A percentile compares a stretch with the other conserved stretches of the same genome.
Evolutionary conservation across 441 rosid species (phyloP).

Genomic region (Syzygium syzygioides): DNA sequence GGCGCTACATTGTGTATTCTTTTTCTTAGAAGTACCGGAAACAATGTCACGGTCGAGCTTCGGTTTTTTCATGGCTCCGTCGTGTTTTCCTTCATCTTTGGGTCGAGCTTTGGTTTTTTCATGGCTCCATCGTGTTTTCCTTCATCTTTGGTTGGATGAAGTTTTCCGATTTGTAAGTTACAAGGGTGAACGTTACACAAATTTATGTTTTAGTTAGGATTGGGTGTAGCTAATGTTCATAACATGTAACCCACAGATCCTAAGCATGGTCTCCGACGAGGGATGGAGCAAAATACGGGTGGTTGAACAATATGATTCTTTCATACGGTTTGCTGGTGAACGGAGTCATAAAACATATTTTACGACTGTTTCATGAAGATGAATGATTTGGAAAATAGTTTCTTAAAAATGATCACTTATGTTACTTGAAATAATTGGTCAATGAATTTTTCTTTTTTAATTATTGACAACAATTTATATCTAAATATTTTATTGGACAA

Average conservation of each 20-base stretch:
- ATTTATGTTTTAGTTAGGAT: neutral
- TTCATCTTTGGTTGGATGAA: neutral
- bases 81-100: neutral
- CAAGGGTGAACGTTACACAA: neutral
- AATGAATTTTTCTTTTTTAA: no score
- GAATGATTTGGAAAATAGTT: no score
- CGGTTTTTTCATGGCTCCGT: neutral
- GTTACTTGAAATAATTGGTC: no score
- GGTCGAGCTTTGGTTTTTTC: neutral
- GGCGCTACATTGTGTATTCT: neutral
- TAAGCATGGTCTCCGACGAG: neutral
- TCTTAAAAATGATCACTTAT: no score
- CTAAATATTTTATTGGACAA: no score
- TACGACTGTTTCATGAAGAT: neutral
- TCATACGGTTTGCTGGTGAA: neutral
- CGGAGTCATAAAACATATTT: neutral
- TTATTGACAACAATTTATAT: no score
- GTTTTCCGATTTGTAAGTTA: neutral
- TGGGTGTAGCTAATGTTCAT: neutral
- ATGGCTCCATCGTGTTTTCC: neutral
- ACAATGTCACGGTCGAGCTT: neutral
- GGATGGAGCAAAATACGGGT: neutral
- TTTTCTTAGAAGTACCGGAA: neutral
- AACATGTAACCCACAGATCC: accelerated
- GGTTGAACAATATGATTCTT: neutral